Conservation (phyloP, 1,139 yeast genomes). For the Yamadazyma buinensis region DNA sequence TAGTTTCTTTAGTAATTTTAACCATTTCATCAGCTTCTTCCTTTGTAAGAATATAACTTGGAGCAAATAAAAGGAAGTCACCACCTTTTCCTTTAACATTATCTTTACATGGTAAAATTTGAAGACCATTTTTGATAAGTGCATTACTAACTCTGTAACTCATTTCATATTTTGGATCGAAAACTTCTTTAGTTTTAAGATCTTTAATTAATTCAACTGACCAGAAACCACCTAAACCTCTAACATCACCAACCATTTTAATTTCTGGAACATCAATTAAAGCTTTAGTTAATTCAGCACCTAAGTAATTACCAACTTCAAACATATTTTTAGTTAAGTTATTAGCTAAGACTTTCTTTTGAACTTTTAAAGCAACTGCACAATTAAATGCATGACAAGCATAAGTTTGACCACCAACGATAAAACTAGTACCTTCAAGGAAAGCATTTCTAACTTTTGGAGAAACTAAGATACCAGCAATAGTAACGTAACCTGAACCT, state of each 20-base stretch:
- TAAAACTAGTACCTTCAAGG: conserved; percentile 39
- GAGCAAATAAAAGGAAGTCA: conserved; percentile 50
- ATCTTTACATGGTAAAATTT: conserved; percentile 42
- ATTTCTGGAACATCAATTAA: conserved; percentile 15
- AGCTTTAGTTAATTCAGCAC: conserved; percentile 32
- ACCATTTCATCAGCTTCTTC: conserved; percentile 45
- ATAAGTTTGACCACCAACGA: conserved; percentile 57
- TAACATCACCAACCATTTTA: conserved; percentile 50
- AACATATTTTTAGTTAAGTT: conserved; percentile 46
- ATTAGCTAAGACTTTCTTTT: conserved; percentile 44
- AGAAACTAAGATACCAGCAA: conserved; percentile 56
- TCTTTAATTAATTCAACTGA: conserved; percentile 54
- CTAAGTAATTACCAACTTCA: conserved; percentile 47
- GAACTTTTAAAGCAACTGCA: conserved; percentile 56
- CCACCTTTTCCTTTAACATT: conserved; percentile 29
- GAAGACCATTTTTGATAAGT: conserved; percentile 40
- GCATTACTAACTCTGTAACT: conserved; percentile 31
- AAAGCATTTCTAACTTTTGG: conserved; percentile 46
- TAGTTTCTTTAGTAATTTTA: conserved; percentile 7
- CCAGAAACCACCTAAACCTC: conserved; percentile 65
- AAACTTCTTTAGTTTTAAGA: conserved; percentile 44
- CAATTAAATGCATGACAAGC: conserved; percentile 62
- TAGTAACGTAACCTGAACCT: conserved; percentile 61
- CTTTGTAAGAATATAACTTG: conserved; percentile 44
- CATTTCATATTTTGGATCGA: conserved; percentile 28